phyloP scores from a whole-genome alignment of 228 moss, liverwort and hornwort species.

The Sphagnum fallax region DNA sequence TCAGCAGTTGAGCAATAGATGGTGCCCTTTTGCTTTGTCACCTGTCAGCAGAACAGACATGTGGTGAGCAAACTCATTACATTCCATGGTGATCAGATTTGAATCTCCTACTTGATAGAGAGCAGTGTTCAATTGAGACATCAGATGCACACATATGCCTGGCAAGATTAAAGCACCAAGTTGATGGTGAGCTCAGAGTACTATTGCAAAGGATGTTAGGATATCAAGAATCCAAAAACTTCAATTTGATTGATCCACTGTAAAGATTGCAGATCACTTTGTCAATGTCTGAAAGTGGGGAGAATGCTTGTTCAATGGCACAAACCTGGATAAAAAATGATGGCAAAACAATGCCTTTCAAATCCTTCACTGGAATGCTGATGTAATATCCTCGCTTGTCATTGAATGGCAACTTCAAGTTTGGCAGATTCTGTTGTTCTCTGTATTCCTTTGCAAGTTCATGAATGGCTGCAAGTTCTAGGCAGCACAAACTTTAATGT shows the following conservation, averaged over 20 bases:
- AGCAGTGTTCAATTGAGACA: too few species aligned
- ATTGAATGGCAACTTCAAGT: slow-evolving; percentile 74
- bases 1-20: slow-evolving; percentile 68
- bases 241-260: too few species aligned
- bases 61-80: too few species aligned
- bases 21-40: slow-evolving; percentile 60
- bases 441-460: slow-evolving; percentile 65
- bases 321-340: slow-evolving; percentile 64
- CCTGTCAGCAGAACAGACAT: slow-evolving; percentile 32
- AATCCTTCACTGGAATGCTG: slow-evolving; percentile 56
- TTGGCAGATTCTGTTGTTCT: slow-evolving; percentile 72
- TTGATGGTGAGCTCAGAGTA: too few species aligned
- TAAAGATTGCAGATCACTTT: too few species aligned
- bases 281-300: too few species aligned
- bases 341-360: slow-evolving; percentile 45
- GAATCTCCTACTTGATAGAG: too few species aligned
- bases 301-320: background rate
- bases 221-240: too few species aligned
- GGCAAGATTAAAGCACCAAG: too few species aligned
- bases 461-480: slow-evolving; percentile 57
- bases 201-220: too few species aligned
- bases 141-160: too few species aligned
- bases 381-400: slow-evolving; percentile 82
- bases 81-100: too few species aligned
- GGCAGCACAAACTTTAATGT: background rate